Evolutionary conservation across 2,329 filamentous ascomycete species (phyloP).

Genomic region (Septoria petroselini): DNA sequence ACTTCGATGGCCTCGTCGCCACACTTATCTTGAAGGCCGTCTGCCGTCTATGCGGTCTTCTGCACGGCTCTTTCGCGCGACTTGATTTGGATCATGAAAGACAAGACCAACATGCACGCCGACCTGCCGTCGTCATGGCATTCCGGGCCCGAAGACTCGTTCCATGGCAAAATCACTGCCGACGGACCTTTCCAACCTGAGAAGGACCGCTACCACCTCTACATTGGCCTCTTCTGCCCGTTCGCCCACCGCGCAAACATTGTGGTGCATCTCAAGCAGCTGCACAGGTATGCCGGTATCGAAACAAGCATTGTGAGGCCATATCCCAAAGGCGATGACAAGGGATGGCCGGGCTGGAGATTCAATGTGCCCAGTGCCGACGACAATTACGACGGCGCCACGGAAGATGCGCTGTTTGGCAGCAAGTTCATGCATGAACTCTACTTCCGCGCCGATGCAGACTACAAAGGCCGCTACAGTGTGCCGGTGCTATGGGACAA

Average conservation of each 20-base stretch:
- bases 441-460: slow-evolving; percentile 60
- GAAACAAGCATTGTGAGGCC: slow-evolving; percentile 59
- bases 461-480: slow-evolving; percentile 60
- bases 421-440: slow-evolving; percentile 59
- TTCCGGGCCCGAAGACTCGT: slow-evolving; percentile 43
- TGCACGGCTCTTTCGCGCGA: slow-evolving; percentile 11
- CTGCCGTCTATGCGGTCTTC: too few species aligned
- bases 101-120: slow-evolving; percentile 1
- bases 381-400: slow-evolving; percentile 51
- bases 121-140: slow-evolving; percentile 28
- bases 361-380: slow-evolving; percentile 48
- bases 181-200: slow-evolving; percentile 51
- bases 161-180: slow-evolving; percentile 52
- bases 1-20: too few species aligned
- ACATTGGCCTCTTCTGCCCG: slow-evolving; percentile 62
- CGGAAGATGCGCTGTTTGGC: slow-evolving; percentile 57
- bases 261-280: slow-evolving; percentile 56
- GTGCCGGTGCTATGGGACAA: slow-evolving; percentile 64
- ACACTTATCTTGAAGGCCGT: too few species aligned
- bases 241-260: slow-evolving; percentile 62
- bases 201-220: slow-evolving; percentile 54
- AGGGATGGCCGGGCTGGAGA: slow-evolving; percentile 62
- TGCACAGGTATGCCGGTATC: slow-evolving; percentile 50
- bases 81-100: too few species aligned
- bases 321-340: slow-evolving; percentile 63